A percentile compares a stretch with the other conserved stretches of the same genome.
These are phyloP conservation scores for Aspergillus leporis DNA, from an alignment of 495 filamentous ascomycete genomes.

Conservation along the genomic window DNA sequence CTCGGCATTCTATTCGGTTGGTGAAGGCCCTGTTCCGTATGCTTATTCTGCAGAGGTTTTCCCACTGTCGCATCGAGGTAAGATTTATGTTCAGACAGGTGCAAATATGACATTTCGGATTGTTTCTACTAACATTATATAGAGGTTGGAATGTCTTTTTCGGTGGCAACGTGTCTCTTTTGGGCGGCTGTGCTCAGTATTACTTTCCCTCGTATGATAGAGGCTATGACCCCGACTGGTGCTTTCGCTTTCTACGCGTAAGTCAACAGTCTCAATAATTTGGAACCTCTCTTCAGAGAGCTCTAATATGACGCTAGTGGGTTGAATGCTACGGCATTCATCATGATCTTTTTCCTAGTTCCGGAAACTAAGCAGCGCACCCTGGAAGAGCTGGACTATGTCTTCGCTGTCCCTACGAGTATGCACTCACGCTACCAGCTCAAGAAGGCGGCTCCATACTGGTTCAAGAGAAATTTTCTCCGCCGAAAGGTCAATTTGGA, in stretches of 20 bases:
- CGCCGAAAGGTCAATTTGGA: slow-evolving; percentile 53
- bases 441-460: slow-evolving; percentile 65
- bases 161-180: slow-evolving; percentile 69
- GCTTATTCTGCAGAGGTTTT: slow-evolving; percentile 81
- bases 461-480: slow-evolving; percentile 67
- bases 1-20: slow-evolving; percentile 66
- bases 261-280: slow-evolving; percentile 14
- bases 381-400: slow-evolving; percentile 82
- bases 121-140: slow-evolving; percentile 5
- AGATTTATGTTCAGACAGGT: slow-evolving; percentile 6
- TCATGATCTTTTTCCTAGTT: slow-evolving; percentile 73
- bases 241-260: slow-evolving; percentile 53
- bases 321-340: slow-evolving; percentile 66
- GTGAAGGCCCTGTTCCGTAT: slow-evolving; percentile 71
- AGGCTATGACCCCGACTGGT: slow-evolving; percentile 53
- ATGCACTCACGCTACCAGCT: slow-evolving; percentile 66
- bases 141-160: slow-evolving; percentile 75
- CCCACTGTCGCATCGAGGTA: slow-evolving; percentile 68
- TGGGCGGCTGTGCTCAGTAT: slow-evolving; percentile 74
- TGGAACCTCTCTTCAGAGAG: not conserved
- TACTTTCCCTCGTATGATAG: slow-evolving; percentile 67
- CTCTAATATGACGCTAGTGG: slow-evolving; percentile 38
- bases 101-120: not conserved
- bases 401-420: slow-evolving; percentile 71
- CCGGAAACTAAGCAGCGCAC: slow-evolving; percentile 80